Evolutionary conservation across 768 basidiomycete species (phyloP), one percentile per base, ranked within the genome.

Genomic region (Tricholoma furcatifolium): DNA sequence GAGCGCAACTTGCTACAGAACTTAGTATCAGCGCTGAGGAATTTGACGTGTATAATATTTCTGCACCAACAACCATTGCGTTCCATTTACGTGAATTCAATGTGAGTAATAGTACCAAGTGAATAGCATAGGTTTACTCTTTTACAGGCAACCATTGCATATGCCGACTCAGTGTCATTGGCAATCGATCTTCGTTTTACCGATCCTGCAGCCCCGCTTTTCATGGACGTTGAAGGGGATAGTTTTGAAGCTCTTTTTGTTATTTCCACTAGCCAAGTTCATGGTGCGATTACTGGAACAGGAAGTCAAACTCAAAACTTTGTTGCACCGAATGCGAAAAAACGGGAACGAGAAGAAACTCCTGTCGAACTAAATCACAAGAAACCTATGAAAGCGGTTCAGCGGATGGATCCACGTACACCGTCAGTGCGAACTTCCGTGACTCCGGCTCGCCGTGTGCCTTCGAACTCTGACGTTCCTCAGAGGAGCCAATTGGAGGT

Each of bases 11-110:
- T 14, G 77, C 85, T 4, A 93, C 91, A 1, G 89, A 92, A 65
- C 74, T 93, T 43, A 79, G 78, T 1, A 84, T 93, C 47, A 87
- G 84, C 51, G 80, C 80, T 1, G 87, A 89, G 36, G 92, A 93
- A 61, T 93, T 93, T 57, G 90, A 93, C 47, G 70, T 77, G 6
- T 93, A 92, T 62, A 80, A 88, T 42, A 71, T 92, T 10, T 76
- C 74, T 60, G 70, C 76, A 9, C 70, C 91, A 1, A 79, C 80
- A 30, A 84, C 81, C 3, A 79, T 93, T 47, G 84, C 83, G 1
- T 91, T 93, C 60, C 91, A 92, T 68, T 69, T 93, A 24, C 82
- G 87, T 34, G 91, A 93, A 70, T 91, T 93, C 69, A 90, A 84
- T 54, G 91, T 91, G 57, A 53, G 76, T 65, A 18, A 27, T 21